These are phyloP conservation scores for Antrodiella citrinella DNA, from an alignment of 768 basidiomycete genomes.

Conservation along the genomic window DNA sequence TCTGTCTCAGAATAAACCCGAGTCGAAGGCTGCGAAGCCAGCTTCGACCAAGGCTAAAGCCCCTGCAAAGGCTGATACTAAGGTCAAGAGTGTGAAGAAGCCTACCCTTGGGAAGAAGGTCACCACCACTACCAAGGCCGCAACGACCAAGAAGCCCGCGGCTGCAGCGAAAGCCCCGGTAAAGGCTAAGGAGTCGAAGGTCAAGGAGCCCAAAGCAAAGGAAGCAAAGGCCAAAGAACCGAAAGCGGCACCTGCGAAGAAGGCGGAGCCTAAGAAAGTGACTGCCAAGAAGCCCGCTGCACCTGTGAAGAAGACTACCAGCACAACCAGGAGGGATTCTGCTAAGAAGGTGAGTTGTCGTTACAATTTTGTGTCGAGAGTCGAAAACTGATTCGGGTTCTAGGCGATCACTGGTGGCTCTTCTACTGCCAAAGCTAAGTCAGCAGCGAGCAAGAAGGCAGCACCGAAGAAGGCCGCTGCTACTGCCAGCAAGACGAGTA, in stretches of 20 bases:
- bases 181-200: slow-evolving; percentile 17
- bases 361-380: no score
- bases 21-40: slow-evolving; percentile 27
- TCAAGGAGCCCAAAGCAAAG: slow-evolving; percentile 14
- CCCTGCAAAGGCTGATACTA: slow-evolving; percentile 22
- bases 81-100: slow-evolving; percentile 10
- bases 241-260: slow-evolving; percentile 24
- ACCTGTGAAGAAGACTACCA: slow-evolving; percentile 26
- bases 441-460: slow-evolving; percentile 19
- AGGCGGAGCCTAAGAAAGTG: slow-evolving; percentile 17
- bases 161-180: slow-evolving; percentile 18
- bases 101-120: slow-evolving; percentile 19
- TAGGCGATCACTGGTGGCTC: slow-evolving; percentile 47
- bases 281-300: slow-evolving; percentile 31
- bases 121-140: slow-evolving; percentile 11
- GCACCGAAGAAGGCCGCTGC: slow-evolving; percentile 15
- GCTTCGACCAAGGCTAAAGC: slow-evolving; percentile 18
- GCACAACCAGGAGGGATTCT: slow-evolving; percentile 38
- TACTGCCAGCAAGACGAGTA: slow-evolving; percentile 9
- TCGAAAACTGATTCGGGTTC: no score
- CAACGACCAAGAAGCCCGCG: slow-evolving; percentile 19
- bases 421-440: slow-evolving; percentile 25
- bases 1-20: slow-evolving; percentile 27
- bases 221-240: slow-evolving; percentile 23
- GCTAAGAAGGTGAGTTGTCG: slow-evolving; percentile 60